phyloP scores from a whole-genome alignment of 768 basidiomycete species.

The Boletus sp. region DNA sequence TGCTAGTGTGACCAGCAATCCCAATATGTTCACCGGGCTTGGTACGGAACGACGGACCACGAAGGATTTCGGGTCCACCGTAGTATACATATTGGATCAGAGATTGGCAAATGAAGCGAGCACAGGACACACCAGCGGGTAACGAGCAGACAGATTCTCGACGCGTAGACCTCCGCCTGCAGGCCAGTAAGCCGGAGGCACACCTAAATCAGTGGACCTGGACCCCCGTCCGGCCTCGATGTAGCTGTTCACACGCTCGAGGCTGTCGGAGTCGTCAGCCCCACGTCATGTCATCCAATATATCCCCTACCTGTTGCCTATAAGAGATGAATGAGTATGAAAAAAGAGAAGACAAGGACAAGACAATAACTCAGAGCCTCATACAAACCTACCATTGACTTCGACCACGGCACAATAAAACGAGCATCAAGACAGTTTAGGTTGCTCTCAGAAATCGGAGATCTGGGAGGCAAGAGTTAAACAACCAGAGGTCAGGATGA shows the following conservation, averaged over 20 bases:
- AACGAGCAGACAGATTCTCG: slow-evolving; percentile 5
- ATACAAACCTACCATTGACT: slow-evolving; percentile 38
- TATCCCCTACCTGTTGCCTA: background rate
- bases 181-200: background rate
- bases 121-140: background rate
- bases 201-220: background rate
- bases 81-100: background rate
- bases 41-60: background rate
- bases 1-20: slow-evolving; percentile 1
- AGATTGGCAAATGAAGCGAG: too few relatives aligned
- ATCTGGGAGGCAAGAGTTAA: too few relatives aligned
- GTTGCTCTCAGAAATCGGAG: too few relatives aligned
- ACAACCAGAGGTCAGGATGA: too few relatives aligned
- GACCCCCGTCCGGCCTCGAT: background rate
- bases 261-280: background rate
- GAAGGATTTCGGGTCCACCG: background rate
- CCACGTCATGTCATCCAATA: too few relatives aligned
- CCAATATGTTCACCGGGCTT: slow-evolving; percentile 2
- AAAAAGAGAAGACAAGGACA: background rate
- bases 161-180: background rate
- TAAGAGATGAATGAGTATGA: background rate
- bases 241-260: background rate
- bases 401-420: too few relatives aligned
- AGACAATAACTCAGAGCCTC: background rate
- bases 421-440: too few relatives aligned